Conservation (phyloP, 371 early-diverging fungal species). For the Sporodiniella umbellata region DNA sequence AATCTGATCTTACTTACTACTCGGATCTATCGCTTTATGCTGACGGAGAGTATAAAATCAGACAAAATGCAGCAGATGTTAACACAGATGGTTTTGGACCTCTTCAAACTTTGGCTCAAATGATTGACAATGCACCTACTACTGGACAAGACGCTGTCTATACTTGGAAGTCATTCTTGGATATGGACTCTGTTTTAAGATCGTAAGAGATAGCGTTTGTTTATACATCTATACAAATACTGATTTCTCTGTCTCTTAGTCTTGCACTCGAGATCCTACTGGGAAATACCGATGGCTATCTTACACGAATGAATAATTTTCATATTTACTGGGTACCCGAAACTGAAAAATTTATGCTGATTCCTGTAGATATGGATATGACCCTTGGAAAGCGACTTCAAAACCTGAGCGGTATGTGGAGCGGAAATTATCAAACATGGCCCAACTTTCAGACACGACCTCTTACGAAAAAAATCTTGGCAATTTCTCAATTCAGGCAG, state of each 20-base stretch:
- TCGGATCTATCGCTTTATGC: constrained; percentile 18
- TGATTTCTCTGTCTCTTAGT: neutral
- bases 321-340: constrained; percentile 22
- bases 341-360: constrained; percentile 5
- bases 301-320: constrained; percentile 19
- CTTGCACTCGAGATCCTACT: constrained; percentile 27
- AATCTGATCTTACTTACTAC: constrained; percentile 15
- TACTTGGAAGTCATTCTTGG: constrained; percentile 12
- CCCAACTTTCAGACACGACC: constrained; percentile 6
- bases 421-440: constrained; percentile 14
- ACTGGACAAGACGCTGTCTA: neutral
- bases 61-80: constrained; percentile 2
- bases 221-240: neutral
- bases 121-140: constrained; percentile 21
- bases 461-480: constrained; percentile 7
- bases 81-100: constrained; percentile 10
- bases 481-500: constrained; percentile 14
- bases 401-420: constrained; percentile 7
- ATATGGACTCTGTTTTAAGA: constrained; percentile 25
- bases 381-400: constrained; percentile 5
- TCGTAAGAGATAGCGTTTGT: neutral
- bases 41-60: constrained; percentile 26
- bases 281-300: constrained; percentile 26
- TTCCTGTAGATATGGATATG: constrained; percentile 18
- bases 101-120: constrained; percentile 28